Percentiles rank a stretch among this genome's conserved stretches.
Conservation (phyloP, 2,329 filamentous ascomycete species). For the Aotearoamyces nothofagi region DNA sequence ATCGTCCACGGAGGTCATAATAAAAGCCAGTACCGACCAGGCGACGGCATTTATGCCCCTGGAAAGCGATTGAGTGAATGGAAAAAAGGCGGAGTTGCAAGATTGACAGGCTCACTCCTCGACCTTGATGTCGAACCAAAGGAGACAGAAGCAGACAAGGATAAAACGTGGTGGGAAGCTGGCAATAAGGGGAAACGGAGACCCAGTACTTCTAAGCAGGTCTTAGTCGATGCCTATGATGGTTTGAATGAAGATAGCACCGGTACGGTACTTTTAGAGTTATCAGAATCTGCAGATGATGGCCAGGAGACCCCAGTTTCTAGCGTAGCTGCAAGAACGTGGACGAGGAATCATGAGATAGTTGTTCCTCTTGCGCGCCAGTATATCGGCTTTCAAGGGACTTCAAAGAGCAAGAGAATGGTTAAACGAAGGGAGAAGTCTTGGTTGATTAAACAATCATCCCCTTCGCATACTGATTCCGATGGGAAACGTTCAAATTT, state of each 20-base stretch:
- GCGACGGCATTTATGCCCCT: conserved; percentile 39
- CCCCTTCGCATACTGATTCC: neutral
- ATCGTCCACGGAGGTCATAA: conserved; percentile 13
- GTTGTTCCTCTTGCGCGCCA: conserved; percentile 5
- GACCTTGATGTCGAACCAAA: conserved; percentile 33
- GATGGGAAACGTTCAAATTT: neutral
- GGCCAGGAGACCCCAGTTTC: neutral
- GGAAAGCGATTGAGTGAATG: conserved; percentile 55
- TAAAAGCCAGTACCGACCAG: conserved; percentile 23
- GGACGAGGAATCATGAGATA: conserved; percentile 1
- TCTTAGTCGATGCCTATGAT: conserved; percentile 48
- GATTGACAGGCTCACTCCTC: conserved; percentile 40
- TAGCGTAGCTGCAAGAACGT: neutral
- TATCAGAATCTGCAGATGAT: conserved; percentile 1
- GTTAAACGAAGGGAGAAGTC: conserved; percentile 4
- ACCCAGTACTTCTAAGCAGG: conserved; percentile 16
- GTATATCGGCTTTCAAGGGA: conserved; percentile 3
- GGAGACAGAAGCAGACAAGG: conserved; percentile 26
- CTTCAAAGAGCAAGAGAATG: conserved; percentile 2
- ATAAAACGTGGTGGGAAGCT: conserved; percentile 66
- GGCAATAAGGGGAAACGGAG: conserved; percentile 27
- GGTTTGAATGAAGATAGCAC: conserved; percentile 51
- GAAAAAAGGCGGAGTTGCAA: conserved; percentile 51
- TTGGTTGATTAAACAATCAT: conserved; percentile 1
- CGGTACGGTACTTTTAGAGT: conserved; percentile 23